Evolutionary conservation across 2,329 filamentous ascomycete genomes (phyloP).

Genomic region (Plenodomus biglobosus): DNA sequence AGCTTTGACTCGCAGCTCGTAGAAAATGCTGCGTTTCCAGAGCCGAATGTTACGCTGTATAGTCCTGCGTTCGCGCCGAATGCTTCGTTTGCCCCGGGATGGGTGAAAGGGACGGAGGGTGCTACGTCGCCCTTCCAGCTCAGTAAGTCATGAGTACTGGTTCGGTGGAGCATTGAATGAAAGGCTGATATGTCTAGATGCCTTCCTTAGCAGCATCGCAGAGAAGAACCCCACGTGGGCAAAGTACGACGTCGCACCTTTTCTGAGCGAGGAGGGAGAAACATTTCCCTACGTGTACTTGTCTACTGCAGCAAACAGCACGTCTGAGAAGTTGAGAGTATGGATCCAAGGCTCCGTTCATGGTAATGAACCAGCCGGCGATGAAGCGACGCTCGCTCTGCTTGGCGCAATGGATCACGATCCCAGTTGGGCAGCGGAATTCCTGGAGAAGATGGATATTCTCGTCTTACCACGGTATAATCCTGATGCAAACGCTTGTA

Average conservation of each 20-base stretch:
- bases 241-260: conserved; percentile 28
- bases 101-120: conserved; percentile 34
- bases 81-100: conserved; percentile 31
- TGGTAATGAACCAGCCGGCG: conserved; percentile 44
- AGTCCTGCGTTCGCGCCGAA: conserved; percentile 37
- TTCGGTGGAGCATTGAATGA: neutral
- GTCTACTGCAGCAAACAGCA: conserved; percentile 7
- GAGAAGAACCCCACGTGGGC: conserved; percentile 38
- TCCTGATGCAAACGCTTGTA: conserved; percentile 38
- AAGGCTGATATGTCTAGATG: conserved; percentile 18
- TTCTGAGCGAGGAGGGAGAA: conserved; percentile 39
- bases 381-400: conserved; percentile 40
- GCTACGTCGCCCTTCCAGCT: conserved; percentile 33
- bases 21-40: conserved; percentile 40
- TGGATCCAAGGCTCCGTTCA: conserved; percentile 44
- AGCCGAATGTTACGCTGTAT: conserved; percentile 32
- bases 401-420: conserved; percentile 41
- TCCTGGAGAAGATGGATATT: conserved; percentile 40
- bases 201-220: conserved; percentile 32
- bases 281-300: conserved; percentile 38
- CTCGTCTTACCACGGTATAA: conserved; percentile 42
- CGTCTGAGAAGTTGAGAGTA: conserved; percentile 35
- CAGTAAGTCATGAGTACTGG: conserved; percentile 9
- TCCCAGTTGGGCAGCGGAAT: conserved; percentile 31
- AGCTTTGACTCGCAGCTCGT: conserved; percentile 33